A percentile compares a stretch with the other conserved stretches of the same genome.
Evolutionary conservation across 179 eudicot species (phyloP).

Genomic region (Beta lomatogona): DNA sequence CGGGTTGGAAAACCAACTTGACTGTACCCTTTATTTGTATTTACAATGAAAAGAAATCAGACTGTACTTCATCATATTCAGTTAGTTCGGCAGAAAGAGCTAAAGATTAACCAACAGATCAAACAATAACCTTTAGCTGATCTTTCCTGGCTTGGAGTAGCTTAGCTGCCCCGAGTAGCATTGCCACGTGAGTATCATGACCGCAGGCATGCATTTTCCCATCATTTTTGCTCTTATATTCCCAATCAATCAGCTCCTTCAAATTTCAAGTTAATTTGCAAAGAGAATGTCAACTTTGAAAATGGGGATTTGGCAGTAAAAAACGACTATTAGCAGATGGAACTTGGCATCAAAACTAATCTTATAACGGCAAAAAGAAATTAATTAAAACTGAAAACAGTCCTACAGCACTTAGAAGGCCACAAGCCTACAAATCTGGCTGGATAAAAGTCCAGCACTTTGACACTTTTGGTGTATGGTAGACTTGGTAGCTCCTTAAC

Average conservation of each 20-base stretch:
- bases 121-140: conserved; percentile 37
- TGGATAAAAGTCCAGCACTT: too few relatives aligned
- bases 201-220: conserved; percentile 61
- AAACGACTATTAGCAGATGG: neutral
- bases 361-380: too few relatives aligned
- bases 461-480: too few relatives aligned
- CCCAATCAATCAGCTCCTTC: conserved; percentile 53
- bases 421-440: too few relatives aligned
- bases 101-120: neutral
- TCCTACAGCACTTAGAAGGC: too few relatives aligned
- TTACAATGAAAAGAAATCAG: neutral
- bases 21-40: conserved; percentile 47
- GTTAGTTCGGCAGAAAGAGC: neutral
- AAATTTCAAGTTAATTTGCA: conserved; percentile 4
- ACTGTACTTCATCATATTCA: neutral
- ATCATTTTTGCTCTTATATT: conserved; percentile 42
- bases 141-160: conserved; percentile 36
- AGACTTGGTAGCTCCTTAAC: too few relatives aligned
- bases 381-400: too few relatives aligned
- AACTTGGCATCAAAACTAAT: neutral
- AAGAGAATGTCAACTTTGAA: neutral
- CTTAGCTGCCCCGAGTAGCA: conserved; percentile 56
- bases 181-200: conserved; percentile 52
- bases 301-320: neutral
- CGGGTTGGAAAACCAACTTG: conserved; percentile 65